Evolutionary conservation across 2,329 filamentous ascomycete species (phyloP), one percentile per base, ranked within the genome.

Genomic region (Arachnopeziza araneosa): DNA sequence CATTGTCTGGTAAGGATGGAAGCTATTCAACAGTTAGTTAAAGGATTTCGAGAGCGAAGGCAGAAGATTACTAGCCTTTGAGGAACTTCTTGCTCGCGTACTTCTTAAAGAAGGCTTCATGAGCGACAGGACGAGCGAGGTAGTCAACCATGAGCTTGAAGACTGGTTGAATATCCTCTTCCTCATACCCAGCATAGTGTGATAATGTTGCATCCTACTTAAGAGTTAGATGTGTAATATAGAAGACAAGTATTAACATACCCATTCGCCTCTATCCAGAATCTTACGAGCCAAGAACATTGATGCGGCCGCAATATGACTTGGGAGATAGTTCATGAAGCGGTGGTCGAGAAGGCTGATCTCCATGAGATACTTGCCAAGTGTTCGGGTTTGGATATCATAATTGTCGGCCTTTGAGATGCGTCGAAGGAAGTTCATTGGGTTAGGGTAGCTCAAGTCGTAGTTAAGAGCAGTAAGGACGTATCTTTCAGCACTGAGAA

Each of bases 381-480:
- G 85, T 53, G 95, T 99, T 70, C 95, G 90, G 63, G 93, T 96
- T 75, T 97, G 91, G 71, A 98, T 96, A 76, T 99, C 93, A 78
- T 99, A 99, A 80, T 96, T 95, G 79, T 99, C 96, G 71, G 95
- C 96, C 82, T 99, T 99, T 63, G 93, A 98, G 76, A 99, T 96
- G 68, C 96, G 90, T 66, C 95, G 91, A 63, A 99, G 85, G 80
- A 99, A 99, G 83, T 99, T 99, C 95, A 99, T 99, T 23, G 95
- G 95, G 77, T 99, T 99, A 59, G 95, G 95, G 73, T 97, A 99
- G 80, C 93, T 97, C 65, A 99, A 86, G 74, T 99, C 93, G 75
- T 97, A 99, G 78, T 97, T 89, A 63, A 99, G 84, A 6, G 92
- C 92, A 66, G 86, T 85, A 56, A 99, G 87, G 66, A 99, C 88